Percentiles rank a stretch among this genome's conserved stretches.
phyloP scores from a whole-genome alignment of 768 basidiomycete species.

The Pisolithus marmoratus region DNA sequence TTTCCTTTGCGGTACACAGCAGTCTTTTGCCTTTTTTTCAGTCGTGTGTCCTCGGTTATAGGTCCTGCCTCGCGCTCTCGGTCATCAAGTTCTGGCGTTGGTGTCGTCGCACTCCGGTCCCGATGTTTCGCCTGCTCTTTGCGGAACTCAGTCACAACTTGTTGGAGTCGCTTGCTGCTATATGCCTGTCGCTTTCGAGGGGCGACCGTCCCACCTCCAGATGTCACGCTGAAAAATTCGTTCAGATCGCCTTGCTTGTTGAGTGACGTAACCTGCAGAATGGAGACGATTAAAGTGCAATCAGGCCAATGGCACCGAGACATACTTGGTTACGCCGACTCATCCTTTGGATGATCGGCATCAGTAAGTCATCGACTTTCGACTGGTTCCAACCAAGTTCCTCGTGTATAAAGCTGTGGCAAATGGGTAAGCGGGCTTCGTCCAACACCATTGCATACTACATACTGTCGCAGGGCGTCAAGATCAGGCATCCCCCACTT shows the following conservation, averaged over 20 bases:
- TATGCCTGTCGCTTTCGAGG: constrained; percentile 81
- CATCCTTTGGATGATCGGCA: constrained; percentile 89
- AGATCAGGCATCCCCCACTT: constrained; percentile 98
- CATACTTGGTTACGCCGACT: constrained; percentile 71
- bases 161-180: constrained; percentile 78
- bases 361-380: constrained; percentile 87
- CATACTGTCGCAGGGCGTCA: constrained; percentile 80
- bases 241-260: constrained; percentile 77
- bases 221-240: constrained; percentile 66
- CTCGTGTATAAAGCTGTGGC: constrained; percentile 56
- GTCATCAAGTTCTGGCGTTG: constrained; percentile 13
- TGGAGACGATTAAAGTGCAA: constrained; percentile 1
- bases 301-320: neutral
- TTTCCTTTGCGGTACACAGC: constrained; percentile 11
- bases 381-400: constrained; percentile 77
- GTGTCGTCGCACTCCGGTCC: constrained; percentile 11
- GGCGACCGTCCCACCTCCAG: constrained; percentile 63
- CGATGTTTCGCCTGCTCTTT: constrained; percentile 33
- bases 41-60: constrained; percentile 21
- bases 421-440: constrained; percentile 10
- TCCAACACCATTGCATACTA: constrained; percentile 9
- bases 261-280: constrained; percentile 46
- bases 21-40: constrained; percentile 28
- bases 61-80: constrained; percentile 22
- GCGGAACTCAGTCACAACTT: constrained; percentile 78